Percentiles rank a stretch among this genome's conserved stretches.
Evolutionary conservation across 1,284 basidiomycete species (phyloP).

Genomic region (Apiotrichum veenhuisii): DNA sequence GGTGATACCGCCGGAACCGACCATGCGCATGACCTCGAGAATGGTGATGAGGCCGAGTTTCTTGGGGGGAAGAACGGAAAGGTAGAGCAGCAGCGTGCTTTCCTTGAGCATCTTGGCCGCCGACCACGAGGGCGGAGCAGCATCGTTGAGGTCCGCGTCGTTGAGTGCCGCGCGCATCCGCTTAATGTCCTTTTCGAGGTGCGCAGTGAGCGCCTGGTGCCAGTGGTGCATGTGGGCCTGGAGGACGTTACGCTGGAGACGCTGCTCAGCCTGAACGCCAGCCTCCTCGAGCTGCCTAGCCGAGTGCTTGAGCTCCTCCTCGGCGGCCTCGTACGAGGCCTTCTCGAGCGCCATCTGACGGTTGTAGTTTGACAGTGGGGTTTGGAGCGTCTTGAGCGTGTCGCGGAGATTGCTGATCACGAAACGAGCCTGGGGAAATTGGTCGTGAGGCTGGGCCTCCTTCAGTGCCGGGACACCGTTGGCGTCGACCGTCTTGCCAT

Average conservation of each 20-base stretch:
- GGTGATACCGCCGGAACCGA: conserved; percentile 68
- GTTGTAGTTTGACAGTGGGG: conserved; percentile 59
- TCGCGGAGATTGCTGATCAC: conserved; percentile 64
- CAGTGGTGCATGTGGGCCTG: conserved; percentile 84
- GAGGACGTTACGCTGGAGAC: conserved; percentile 58
- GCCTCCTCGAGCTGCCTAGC: conserved; percentile 60
- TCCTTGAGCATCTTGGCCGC: conserved; percentile 27
- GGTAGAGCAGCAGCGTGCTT: conserved; percentile 53
- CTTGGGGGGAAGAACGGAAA: conserved; percentile 69
- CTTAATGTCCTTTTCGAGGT: conserved; percentile 60
- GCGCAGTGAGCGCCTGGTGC: conserved; percentile 62
- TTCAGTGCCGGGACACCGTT: background rate
- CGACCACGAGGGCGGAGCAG: conserved; percentile 14
- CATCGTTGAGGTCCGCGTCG: conserved; percentile 11
- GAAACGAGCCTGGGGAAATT: conserved; percentile 32
- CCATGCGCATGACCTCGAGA: conserved; percentile 81
- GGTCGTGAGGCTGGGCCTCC: background rate
- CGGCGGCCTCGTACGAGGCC: conserved; percentile 77
- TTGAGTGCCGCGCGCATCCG: conserved; percentile 46
- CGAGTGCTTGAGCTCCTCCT: conserved; percentile 66
- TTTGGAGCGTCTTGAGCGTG: conserved; percentile 60
- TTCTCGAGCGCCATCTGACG: conserved; percentile 79
- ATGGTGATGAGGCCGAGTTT: conserved; percentile 86
- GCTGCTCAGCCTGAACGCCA: conserved; percentile 44
- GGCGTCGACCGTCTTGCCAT: conserved; percentile 1